phyloP scores from a whole-genome alignment of 495 filamentous ascomycete genomes.

The Thozetella sp. region DNA sequence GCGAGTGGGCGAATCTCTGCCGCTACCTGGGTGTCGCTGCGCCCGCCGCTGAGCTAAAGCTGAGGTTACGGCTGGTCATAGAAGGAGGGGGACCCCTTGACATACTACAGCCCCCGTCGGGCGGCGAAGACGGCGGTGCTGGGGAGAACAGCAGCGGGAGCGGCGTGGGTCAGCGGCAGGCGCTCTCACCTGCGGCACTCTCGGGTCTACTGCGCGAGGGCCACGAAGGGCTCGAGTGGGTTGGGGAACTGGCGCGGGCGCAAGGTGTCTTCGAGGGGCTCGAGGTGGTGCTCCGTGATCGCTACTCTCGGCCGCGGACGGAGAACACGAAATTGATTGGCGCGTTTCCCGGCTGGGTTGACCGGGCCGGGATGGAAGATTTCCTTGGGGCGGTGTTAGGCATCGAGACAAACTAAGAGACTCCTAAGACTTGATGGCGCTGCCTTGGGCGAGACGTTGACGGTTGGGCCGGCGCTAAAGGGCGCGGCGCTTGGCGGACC shows the following conservation, averaged over 20 bases:
- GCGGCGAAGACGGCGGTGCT: not conserved
- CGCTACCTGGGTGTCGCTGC: slow-evolving; percentile 34
- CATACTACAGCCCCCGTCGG: slow-evolving; percentile 35
- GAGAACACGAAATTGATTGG: slow-evolving; percentile 48
- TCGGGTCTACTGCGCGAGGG: slow-evolving; percentile 30
- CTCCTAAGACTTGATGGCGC: too few relatives aligned
- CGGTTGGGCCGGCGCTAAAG: too few relatives aligned
- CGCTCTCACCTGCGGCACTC: slow-evolving; percentile 40
- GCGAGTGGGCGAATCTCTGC: slow-evolving; percentile 48
- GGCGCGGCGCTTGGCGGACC: too few relatives aligned
- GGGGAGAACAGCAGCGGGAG: not conserved
- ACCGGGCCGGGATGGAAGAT: slow-evolving; percentile 33
- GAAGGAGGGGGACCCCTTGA: slow-evolving; percentile 42
- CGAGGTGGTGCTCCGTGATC: slow-evolving; percentile 39
- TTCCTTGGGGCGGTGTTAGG: slow-evolving; percentile 32
- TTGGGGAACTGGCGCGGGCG: slow-evolving; percentile 40
- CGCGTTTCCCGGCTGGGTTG: slow-evolving; percentile 52
- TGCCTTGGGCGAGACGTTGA: too few relatives aligned
- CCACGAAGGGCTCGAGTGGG: slow-evolving; percentile 52
- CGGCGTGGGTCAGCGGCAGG: slow-evolving; percentile 2
- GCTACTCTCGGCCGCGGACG: slow-evolving; percentile 38
- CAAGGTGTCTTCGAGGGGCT: slow-evolving; percentile 35
- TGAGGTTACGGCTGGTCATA: slow-evolving; percentile 42
- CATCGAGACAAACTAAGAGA: not conserved
- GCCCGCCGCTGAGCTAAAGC: slow-evolving; percentile 12